These are phyloP conservation scores for Euphrasia arctica DNA, from an alignment of 305 asterid species.

Conservation along the genomic window DNA sequence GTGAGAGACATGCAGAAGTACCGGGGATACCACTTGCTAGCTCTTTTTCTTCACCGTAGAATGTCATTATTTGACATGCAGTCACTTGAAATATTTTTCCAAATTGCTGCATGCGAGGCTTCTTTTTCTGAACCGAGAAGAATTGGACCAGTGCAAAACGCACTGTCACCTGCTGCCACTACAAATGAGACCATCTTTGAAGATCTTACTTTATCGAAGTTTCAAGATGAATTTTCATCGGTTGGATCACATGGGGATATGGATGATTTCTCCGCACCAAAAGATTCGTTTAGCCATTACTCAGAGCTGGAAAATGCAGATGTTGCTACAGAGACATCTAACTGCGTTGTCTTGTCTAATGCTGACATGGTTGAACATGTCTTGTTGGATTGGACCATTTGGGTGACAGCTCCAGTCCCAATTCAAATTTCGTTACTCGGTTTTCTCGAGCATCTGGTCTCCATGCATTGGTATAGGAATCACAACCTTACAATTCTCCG, in stretches of 20 bases:
- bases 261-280: conserved; percentile 95
- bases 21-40: conserved; percentile 95
- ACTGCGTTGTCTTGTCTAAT: conserved; percentile 94
- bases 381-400: conserved; percentile 98
- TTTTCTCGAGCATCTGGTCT: conserved; percentile 98
- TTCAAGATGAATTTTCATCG: conserved; percentile 87
- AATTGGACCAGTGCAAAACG: conserved; percentile 38
- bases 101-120: conserved; percentile 99
- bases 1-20: conserved; percentile 92
- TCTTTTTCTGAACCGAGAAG: conserved; percentile 92
- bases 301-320: conserved; percentile 94
- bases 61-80: conserved; percentile 99
- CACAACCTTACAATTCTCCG: conserved; percentile 98
- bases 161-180: conserved; percentile 53
- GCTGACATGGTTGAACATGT: conserved; percentile 99
- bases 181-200: conserved; percentile 62
- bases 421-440: conserved; percentile 94
- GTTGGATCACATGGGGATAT: conserved; percentile 89
- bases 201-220: conserved; percentile 78
- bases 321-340: conserved; percentile 77
- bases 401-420: conserved; percentile 90
- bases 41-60: conserved; percentile 88
- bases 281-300: conserved; percentile 91
- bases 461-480: conserved; percentile 99
- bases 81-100: conserved; percentile 95